Conservation (phyloP, 768 basidiomycete genomes). For the Phaffia tasmanica region DNA sequence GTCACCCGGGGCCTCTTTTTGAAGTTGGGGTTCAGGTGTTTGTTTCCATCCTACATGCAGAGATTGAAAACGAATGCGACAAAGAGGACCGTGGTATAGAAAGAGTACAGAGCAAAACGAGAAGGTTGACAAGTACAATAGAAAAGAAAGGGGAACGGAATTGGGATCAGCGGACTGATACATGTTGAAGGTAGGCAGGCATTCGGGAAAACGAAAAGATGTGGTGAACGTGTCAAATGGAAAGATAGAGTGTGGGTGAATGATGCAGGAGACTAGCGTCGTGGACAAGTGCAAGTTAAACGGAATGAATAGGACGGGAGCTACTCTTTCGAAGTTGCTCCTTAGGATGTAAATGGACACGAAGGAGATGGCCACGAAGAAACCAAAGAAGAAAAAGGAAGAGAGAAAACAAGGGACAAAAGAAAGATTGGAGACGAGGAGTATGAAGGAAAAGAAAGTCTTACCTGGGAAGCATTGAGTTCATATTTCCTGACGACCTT, state of each 20-base stretch:
- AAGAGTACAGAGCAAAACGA: constrained; percentile 31
- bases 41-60: constrained; percentile 62
- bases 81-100: constrained; percentile 31
- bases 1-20: constrained; percentile 96
- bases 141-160: constrained; percentile 26
- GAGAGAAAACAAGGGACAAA: constrained; percentile 29
- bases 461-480: constrained; percentile 30
- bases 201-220: background rate
- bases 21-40: constrained; percentile 84
- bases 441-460: constrained; percentile 28
- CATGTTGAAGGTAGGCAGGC: background rate
- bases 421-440: constrained; percentile 11
- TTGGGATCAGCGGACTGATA: constrained; percentile 15
- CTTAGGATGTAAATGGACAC: background rate
- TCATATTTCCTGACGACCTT: constrained; percentile 43
- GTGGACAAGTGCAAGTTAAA: background rate
- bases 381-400: constrained; percentile 29
- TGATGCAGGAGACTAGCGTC: background rate
- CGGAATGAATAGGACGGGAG: background rate
- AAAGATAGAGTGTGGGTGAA: too few species aligned
- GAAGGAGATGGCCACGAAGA: constrained; percentile 18
- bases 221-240: background rate
- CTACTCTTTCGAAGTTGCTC: background rate
- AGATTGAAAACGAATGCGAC: constrained; percentile 3
- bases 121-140: constrained; percentile 21